Conservation (phyloP, 129 eudicot genomes). For the Heracleum sosnowskyi region DNA sequence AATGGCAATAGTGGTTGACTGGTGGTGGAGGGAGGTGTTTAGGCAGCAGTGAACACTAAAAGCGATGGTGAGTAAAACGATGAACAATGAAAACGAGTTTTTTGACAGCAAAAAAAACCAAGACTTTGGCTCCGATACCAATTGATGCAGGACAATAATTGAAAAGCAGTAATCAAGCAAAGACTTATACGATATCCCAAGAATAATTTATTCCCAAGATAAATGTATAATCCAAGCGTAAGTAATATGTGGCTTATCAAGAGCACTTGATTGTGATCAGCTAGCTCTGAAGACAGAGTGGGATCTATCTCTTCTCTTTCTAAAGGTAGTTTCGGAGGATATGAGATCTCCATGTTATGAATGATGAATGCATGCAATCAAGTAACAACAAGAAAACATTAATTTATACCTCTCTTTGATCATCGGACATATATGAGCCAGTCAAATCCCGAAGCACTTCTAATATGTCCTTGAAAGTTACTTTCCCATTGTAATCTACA, state of each 20-base stretch:
- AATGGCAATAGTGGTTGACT: too few relatives aligned
- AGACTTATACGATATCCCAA: too few relatives aligned
- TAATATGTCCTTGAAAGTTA: conserved; percentile 59
- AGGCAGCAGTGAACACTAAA: too few relatives aligned
- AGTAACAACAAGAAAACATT: background rate
- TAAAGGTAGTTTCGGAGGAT: background rate
- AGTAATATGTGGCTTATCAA: background rate
- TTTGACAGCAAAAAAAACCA: too few relatives aligned
- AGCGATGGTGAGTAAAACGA: too few relatives aligned
- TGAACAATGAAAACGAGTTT: too few relatives aligned
- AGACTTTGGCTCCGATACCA: too few relatives aligned
- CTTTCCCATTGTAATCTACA: conserved; percentile 80
- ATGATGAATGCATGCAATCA: background rate
- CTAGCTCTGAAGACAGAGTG: background rate
- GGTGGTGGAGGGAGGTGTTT: too few relatives aligned
- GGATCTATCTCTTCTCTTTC: background rate
- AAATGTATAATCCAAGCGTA: too few relatives aligned
- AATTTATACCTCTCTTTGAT: conserved; percentile 70
- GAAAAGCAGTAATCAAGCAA: too few relatives aligned
- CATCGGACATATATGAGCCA: conserved; percentile 75
- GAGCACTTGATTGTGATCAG: background rate
- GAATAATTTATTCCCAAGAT: too few relatives aligned
- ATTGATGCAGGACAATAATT: too few relatives aligned
- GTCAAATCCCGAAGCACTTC: conserved; percentile 74
- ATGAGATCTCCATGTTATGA: background rate